Base-by-base conservation (phyloP, 1,284 basidiomycete genomes). In the Heterobasidion parviporum region DNA sequence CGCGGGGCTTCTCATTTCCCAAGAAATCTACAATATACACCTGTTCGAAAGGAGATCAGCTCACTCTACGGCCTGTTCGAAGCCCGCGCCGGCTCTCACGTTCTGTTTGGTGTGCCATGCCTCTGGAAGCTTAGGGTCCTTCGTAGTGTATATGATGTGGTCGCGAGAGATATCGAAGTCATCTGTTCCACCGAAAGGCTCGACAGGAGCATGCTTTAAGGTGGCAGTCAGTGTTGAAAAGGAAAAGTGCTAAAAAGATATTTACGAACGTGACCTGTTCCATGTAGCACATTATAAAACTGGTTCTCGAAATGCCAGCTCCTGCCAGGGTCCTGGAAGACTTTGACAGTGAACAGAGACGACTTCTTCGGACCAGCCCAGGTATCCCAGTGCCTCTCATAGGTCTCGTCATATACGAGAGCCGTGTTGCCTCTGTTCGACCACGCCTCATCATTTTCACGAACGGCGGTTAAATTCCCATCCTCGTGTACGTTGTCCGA, bases 321-420 rank as follows among this genome's bases (percentile, higher is more conserved):
- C 41, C 70, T 73, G 53, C 78, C 75, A 8, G 71, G 63, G 20
- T 73, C 71, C 59, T 77, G 74, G 26, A 64, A 66, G 14, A 94
- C 70, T 52, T 71, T 67, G 48, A 87, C 81, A 36, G 80, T 80
- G 68, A 92, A 92, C 55, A 93, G 70, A 45, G 83, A 80, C 26
- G 80, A 71, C 55, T 78, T 79, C 65, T 92, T 94, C 8, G 83
- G 84, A 2, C 81, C 81, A 44, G 80, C 75, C 92, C 92, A 96
- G 5, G 82, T 85, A 70, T 95, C 93, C 94, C 94, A 97, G 62
- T 96, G 92, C 26, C 93, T 77, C 45, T 83, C 85, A 65, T 82
- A 92, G 1, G 81, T 78, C 51, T 79, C 73, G 61, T 96, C 92
- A 66, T 88, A 96, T 0, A 95, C 89, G 61, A 80, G 74, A 1